Conservation (phyloP, 257 asterid genomes). For the Primulina huaijiensis region DNA sequence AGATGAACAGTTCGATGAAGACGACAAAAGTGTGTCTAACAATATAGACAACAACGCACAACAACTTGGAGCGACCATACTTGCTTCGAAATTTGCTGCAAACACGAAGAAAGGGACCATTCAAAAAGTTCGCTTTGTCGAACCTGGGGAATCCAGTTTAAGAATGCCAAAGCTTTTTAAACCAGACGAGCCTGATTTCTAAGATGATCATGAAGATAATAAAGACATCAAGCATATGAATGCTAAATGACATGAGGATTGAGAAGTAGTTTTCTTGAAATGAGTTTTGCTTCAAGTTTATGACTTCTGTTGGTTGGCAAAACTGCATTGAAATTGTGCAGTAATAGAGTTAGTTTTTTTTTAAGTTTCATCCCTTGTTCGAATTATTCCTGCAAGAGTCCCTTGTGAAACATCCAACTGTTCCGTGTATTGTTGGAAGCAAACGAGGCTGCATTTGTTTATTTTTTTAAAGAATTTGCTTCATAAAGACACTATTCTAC, state of each 20-base stretch:
- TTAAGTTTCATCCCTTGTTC: background rate
- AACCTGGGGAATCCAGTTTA: constrained; percentile 36
- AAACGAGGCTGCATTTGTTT: background rate
- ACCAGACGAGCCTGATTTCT: constrained; percentile 71
- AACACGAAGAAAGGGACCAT: constrained; percentile 49
- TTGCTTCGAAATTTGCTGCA: constrained; percentile 68
- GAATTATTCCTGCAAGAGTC: background rate
- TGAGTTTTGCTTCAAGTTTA: background rate
- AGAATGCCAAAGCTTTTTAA: constrained; percentile 67
- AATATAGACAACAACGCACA: constrained; percentile 24
- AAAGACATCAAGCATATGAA: background rate
- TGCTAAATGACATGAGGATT: constrained; percentile 1
- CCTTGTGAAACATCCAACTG: too few relatives aligned
- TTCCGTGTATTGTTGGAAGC: background rate
- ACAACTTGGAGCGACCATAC: constrained; percentile 44
- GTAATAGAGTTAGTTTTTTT: background rate
- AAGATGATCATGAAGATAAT: constrained; percentile 6
- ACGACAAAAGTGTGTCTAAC: background rate
- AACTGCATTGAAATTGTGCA: too few relatives aligned
- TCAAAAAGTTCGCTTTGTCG: constrained; percentile 35
- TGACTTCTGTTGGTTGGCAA: too few relatives aligned
- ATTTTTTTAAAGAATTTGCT: too few relatives aligned
- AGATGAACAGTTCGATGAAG: constrained; percentile 24
- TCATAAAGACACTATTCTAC: too few relatives aligned
- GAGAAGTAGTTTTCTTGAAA: background rate